Evolutionary conservation across 345 rosid genomes (phyloP).

Genomic region (Eucalyptus albens): DNA sequence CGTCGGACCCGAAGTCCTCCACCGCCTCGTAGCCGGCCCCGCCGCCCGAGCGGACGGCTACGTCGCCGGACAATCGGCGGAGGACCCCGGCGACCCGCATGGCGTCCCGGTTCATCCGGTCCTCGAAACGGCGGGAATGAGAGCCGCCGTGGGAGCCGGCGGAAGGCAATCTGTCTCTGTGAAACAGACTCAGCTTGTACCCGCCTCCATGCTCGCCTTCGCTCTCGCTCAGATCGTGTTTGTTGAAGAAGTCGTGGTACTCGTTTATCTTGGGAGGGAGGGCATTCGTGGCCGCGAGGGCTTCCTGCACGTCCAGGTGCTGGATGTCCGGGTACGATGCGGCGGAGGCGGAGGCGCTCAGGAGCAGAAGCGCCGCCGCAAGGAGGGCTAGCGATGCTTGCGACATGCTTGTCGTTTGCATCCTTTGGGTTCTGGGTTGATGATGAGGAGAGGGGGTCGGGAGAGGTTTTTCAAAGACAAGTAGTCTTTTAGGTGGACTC

Average conservation of each 20-base stretch:
- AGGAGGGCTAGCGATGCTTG: not conserved
- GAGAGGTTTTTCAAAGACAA: not conserved
- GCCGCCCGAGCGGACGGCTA: not conserved
- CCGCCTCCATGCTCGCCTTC: not conserved
- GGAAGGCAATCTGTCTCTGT: constrained; percentile 37
- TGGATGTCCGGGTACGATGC: constrained; percentile 34
- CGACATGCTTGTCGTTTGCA: not conserved
- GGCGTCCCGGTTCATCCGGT: constrained; percentile 58
- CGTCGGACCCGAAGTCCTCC: constrained; percentile 76
- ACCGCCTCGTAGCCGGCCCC: not conserved
- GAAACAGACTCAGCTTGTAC: constrained; percentile 45
- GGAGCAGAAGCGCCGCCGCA: not conserved
- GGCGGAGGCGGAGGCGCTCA: not conserved
- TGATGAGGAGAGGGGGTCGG: not conserved
- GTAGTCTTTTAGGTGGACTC: not conserved
- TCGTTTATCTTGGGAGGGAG: constrained; percentile 11
- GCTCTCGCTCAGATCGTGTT: not conserved
- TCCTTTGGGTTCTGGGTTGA: not conserved
- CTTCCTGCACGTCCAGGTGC: constrained; percentile 22
- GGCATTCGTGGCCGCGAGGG: constrained; percentile 5
- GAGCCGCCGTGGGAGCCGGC: not conserved
- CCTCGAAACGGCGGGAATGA: constrained; percentile 37
- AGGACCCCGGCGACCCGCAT: constrained; percentile 41
- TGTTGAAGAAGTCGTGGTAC: constrained; percentile 5
- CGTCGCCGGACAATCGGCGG: constrained; percentile 27